A percentile compares a stretch with the other conserved stretches of the same genome.
phyloP scores from a whole-genome alignment of 306 rosid species.

The Glycine tomentella region DNA sequence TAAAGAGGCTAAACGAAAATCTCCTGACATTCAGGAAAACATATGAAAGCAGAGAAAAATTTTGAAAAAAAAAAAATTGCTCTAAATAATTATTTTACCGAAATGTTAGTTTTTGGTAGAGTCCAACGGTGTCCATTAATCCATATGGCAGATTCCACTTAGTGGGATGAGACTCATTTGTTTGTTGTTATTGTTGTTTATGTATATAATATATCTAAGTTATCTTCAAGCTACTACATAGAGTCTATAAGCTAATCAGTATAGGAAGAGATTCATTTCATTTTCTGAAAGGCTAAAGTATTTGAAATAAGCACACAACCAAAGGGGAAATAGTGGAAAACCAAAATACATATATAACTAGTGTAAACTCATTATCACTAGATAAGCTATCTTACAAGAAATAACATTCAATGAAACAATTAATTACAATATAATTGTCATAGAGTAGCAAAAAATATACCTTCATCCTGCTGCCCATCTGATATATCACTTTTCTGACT shows the following conservation, averaged over 20 bases:
- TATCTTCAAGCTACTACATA: constrained; percentile 21
- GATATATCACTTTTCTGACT: constrained; percentile 46
- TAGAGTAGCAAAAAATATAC: constrained; percentile 46
- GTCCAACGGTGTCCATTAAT: background rate
- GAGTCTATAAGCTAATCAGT: constrained; percentile 4
- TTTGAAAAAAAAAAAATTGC: constrained; percentile 1
- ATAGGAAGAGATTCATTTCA: constrained; percentile 16
- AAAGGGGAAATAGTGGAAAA: background rate
- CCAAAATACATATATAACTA: background rate
- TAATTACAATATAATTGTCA: constrained; percentile 12
- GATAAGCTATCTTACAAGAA: constrained; percentile 31
- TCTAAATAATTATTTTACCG: constrained; percentile 16
- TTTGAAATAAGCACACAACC: constrained; percentile 27
- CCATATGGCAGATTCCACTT: constrained; percentile 1
- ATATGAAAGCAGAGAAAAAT: constrained; percentile 6
- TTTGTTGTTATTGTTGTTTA: constrained; percentile 8
- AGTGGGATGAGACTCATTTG: background rate
- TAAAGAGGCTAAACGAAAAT: constrained; percentile 22
- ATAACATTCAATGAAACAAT: constrained; percentile 18
- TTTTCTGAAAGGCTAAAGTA: constrained; percentile 28
- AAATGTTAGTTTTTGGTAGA: constrained; percentile 21
- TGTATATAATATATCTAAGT: background rate
- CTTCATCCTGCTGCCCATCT: constrained; percentile 52
- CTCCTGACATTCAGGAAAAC: constrained; percentile 36
- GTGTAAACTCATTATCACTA: constrained; percentile 7